Base-by-base conservation (phyloP, 2,329 filamentous ascomycete genomes). In the Alternaria alternata region DNA sequence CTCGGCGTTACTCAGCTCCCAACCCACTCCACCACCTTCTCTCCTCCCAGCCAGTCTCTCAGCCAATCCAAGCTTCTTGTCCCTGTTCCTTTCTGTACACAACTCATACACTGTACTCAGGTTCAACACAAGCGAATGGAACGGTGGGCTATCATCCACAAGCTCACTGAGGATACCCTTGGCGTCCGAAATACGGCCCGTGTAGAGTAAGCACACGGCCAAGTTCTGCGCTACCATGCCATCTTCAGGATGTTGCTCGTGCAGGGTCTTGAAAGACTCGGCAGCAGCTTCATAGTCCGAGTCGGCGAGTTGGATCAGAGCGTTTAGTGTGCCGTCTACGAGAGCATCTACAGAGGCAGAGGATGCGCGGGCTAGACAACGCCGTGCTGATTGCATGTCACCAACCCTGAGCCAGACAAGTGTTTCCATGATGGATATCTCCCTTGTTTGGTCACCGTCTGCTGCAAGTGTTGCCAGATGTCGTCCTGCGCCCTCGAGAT, bases 41-140 rank as follows among this genome's bases (percentile, higher is more conserved):
- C 85, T 84, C 68, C 87, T 82, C 1, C 78, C 81, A 1, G 92
- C 89, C 18, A 95, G 84, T 52, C 84, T 86, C 69, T 93, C 90
- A 2, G 91, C 89, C 18, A 98, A 82, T 26, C 81, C 82, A 30
- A 86, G 78, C 82, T 98, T 98, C 68, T 91, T 79, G 12, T 85
- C 85, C 49, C 87, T 83, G 42, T 92, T 87, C 63, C 87, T 86
- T 69, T 98, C 94, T 0, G 91, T 94, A 75, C 91, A 95, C 7
- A 98, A 84, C 79, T 98, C 95, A 75, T 96, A 98, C 70, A 97
- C 87, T 0, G 94, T 98, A 11, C 89, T 88, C 12, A 99, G 79
- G 75, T 98, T 98, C 80, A 97, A 96, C 0, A 96, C 86, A 3
- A 97, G 80, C 0, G 91, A 91, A 64, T 91, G 89, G 59, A 94